Base-by-base conservation (phyloP, 225 moss, liverwort and hornwort genomes). In the Thuidium tamariscinum region DNA sequence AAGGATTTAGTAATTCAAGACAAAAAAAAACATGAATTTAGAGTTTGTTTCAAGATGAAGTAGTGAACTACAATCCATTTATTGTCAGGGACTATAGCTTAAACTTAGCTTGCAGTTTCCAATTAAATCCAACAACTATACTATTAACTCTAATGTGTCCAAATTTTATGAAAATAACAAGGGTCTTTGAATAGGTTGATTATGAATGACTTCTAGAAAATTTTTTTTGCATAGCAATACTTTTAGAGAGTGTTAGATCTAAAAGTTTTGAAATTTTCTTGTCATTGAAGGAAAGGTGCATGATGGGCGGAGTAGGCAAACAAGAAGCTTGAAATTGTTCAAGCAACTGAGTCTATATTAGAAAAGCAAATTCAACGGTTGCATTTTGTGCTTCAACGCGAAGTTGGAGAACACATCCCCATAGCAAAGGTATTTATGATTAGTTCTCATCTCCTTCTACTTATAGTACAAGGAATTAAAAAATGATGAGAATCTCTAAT, bases 321-420 rank as follows among this genome's bases (percentile, higher is more conserved):
- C 30, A 94, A 91, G 83, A 96, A 92, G 80, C 84, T 96, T 75
- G 94, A 95, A 83, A 92, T 95, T 51, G 86, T 95, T 70, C 94
- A 95, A 89, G 95, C 93, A 16, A 89, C 83, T 29, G 91, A 93
- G 44, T 91, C 94, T n/a, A 95, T 97, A 83, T 80, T 95, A 71
- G 91, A 94, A 68, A 91, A 82, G 70, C 94, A 97, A 37, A 93
- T 94, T 86, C 85, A 94, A 72, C 94, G 94, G 44, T 80, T 97
- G 85, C 94, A 97, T 51, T 89, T 89, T 36, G 88, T 96, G 19
- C 92, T 99, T 83, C 96, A 92, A 91, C 88, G 92, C 3, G 98
- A 99, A 90, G 94, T 97, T 79, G 98, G 98, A 80, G 97, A 96
- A 21, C 96, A 99, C 72, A 93, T 99, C 52, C 94, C 96, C 22